phyloP scores from a whole-genome alignment of 2,329 filamentous ascomycete genomes.

The Penicillium sclerotigenum region DNA sequence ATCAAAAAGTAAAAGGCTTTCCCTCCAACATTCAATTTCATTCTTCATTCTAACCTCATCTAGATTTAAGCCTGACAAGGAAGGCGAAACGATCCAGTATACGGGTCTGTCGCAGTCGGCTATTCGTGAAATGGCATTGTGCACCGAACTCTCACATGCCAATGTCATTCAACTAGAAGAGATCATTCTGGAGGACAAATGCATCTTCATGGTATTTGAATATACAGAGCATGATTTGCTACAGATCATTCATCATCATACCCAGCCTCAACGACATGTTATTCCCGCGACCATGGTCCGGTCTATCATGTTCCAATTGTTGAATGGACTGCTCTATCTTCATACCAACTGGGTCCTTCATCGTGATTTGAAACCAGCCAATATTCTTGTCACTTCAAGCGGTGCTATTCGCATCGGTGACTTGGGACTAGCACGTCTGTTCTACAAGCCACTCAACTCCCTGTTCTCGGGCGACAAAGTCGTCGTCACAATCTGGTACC shows the following conservation, averaged over 20 bases:
- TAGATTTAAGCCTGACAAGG: slow-evolving; percentile 93
- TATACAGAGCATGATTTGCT: slow-evolving; percentile 96
- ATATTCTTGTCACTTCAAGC: slow-evolving; percentile 92
- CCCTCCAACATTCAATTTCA: not conserved
- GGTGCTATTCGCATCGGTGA: slow-evolving; percentile 95
- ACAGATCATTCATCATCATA: slow-evolving; percentile 98
- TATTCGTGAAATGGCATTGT: slow-evolving; percentile 94
- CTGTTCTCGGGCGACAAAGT: slow-evolving; percentile 95
- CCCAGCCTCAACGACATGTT: slow-evolving; percentile 78
- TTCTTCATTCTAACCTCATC: slow-evolving; percentile 14
- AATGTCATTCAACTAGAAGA: slow-evolving; percentile 91
- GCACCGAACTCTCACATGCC: slow-evolving; percentile 81
- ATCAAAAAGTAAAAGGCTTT: slow-evolving; percentile 78
- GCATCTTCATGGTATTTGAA: slow-evolving; percentile 99
- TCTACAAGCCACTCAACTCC: slow-evolving; percentile 88
- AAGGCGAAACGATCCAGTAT: slow-evolving; percentile 90
- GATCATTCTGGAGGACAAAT: slow-evolving; percentile 97
- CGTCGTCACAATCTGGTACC: slow-evolving; percentile 98
- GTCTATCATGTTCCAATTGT: slow-evolving; percentile 90
- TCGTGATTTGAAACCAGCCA: slow-evolving; percentile 93
- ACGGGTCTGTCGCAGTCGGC: slow-evolving; percentile 97
- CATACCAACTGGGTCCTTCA: slow-evolving; percentile 97
- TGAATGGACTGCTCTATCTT: slow-evolving; percentile 91
- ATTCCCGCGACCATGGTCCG: slow-evolving; percentile 88
- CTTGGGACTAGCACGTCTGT: slow-evolving; percentile 83